Percentiles rank a stretch among this genome's conserved stretches.
Evolutionary conservation across 2,329 filamentous ascomycete species (phyloP).

Genomic region (Neofusicoccum laricinum): DNA sequence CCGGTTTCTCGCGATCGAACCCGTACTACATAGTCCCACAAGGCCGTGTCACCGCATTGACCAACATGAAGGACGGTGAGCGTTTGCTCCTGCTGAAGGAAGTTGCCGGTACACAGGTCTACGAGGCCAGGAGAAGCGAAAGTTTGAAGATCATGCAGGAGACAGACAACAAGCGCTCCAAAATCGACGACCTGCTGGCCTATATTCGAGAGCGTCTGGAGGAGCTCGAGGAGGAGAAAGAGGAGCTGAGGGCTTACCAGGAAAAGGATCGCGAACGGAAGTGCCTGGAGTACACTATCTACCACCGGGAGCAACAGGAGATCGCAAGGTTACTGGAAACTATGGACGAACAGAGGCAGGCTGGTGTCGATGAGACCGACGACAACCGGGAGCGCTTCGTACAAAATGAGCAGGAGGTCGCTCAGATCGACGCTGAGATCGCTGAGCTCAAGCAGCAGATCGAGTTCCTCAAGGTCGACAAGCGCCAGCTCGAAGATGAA

Average conservation of each 20-base stretch:
- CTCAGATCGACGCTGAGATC: slow-evolving; percentile 74
- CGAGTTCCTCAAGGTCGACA: slow-evolving; percentile 80
- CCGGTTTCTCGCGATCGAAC: slow-evolving; percentile 94
- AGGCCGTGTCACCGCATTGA: slow-evolving; percentile 89
- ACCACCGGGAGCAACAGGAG: slow-evolving; percentile 81
- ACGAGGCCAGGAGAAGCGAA: slow-evolving; percentile 86
- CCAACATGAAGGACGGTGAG: slow-evolving; percentile 97
- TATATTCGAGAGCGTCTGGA: slow-evolving; percentile 87
- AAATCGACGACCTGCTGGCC: slow-evolving; percentile 88
- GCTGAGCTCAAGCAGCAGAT: slow-evolving; percentile 77
- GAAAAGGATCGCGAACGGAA: slow-evolving; percentile 90
- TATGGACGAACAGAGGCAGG: slow-evolving; percentile 77
- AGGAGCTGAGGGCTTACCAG: slow-evolving; percentile 89
- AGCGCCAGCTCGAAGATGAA: slow-evolving; percentile 84
- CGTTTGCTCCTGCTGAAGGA: slow-evolving; percentile 89
- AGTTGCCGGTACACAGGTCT: slow-evolving; percentile 96
- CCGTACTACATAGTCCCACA: slow-evolving; percentile 99
- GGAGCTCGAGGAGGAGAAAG: slow-evolving; percentile 95
- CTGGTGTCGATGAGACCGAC: slow-evolving; percentile 80
- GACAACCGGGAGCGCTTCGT: slow-evolving; percentile 74
- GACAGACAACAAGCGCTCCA: slow-evolving; percentile 88
- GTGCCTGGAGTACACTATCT: slow-evolving; percentile 92
- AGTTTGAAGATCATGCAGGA: slow-evolving; percentile 96
- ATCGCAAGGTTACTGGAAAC: slow-evolving; percentile 75
- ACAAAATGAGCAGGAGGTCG: slow-evolving; percentile 75